Evolutionary conservation across 345 rosid genomes (phyloP).

Genomic region (Capsella bursapastoris): DNA sequence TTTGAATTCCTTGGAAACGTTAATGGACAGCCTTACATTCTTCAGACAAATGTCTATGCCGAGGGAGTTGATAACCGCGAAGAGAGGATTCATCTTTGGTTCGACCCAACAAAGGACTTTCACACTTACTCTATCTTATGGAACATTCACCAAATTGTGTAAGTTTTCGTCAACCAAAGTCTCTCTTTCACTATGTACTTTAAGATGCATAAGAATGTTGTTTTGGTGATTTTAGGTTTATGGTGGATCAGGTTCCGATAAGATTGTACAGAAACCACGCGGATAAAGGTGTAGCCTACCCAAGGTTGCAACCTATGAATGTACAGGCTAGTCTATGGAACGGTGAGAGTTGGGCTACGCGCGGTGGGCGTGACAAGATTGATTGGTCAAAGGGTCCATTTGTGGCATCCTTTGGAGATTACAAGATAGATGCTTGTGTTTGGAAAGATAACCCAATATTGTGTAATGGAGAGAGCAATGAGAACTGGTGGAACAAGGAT

Average conservation of each 20-base stretch:
- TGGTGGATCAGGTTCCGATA: conserved; percentile 77
- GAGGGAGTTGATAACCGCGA: conserved; percentile 76
- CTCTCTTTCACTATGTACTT: not conserved
- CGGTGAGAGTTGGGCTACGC: conserved; percentile 90
- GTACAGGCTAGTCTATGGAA: conserved; percentile 74
- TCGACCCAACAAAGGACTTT: conserved; percentile 77
- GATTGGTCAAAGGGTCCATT: conserved; percentile 86
- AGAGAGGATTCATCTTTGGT: conserved; percentile 87
- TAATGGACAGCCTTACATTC: conserved; percentile 69
- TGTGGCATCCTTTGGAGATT: conserved; percentile 65
- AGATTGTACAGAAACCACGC: conserved; percentile 78
- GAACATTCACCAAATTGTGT: conserved; percentile 91
- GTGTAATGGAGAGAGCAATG: conserved; percentile 58
- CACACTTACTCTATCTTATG: conserved; percentile 80
- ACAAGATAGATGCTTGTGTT: conserved; percentile 71
- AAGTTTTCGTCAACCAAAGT: conserved; percentile 36
- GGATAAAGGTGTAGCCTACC: conserved; percentile 74
- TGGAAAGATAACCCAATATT: conserved; percentile 66
- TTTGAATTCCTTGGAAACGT: conserved; percentile 82
- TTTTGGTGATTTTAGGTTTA: conserved; percentile 54
- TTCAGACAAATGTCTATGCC: conserved; percentile 77
- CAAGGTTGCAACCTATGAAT: conserved; percentile 78
- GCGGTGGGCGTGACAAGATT: conserved; percentile 72
- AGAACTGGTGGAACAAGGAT: conserved; percentile 78
- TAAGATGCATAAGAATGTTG: not conserved